These are phyloP conservation scores for Boletus subcaerulescens DNA, from an alignment of 768 basidiomycete genomes.

Conservation along the genomic window DNA sequence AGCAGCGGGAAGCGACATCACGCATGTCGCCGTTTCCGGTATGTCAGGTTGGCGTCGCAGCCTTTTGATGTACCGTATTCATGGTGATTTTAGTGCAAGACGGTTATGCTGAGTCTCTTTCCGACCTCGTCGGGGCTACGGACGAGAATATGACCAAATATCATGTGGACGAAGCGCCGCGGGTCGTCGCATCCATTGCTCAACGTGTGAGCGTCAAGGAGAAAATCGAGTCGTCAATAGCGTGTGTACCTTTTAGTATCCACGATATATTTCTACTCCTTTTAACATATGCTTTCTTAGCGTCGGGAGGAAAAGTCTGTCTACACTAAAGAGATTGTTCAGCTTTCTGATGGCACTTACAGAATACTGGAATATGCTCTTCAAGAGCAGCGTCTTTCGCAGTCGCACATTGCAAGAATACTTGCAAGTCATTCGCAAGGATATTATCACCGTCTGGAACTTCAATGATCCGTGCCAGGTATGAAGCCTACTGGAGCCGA, in stretches of 20 bases:
- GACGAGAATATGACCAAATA: slow-evolving; percentile 2
- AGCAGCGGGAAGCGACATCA: not conserved
- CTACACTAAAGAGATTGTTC: too few species aligned
- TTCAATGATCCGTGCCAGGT: slow-evolving; percentile 12
- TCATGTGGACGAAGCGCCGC: slow-evolving; percentile 7
- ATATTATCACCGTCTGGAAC: slow-evolving; percentile 11
- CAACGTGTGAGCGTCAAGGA: slow-evolving; percentile 14
- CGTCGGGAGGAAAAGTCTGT: slow-evolving; percentile 13
- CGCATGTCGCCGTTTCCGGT: slow-evolving; percentile 7
- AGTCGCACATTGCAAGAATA: slow-evolving; percentile 5
- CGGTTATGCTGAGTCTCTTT: slow-evolving; percentile 1
- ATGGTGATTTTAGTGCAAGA: slow-evolving; percentile 1
- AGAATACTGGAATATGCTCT: slow-evolving; percentile 14
- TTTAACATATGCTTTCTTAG: not conserved
- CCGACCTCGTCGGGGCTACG: not conserved
- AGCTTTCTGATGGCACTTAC: not conserved
- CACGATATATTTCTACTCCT: not conserved
- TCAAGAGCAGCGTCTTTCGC: slow-evolving; percentile 3
- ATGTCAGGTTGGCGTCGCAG: not conserved
- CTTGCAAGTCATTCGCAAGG: slow-evolving; percentile 6
- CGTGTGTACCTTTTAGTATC: not conserved
- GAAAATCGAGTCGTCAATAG: slow-evolving; percentile 11
- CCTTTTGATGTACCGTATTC: not conserved
- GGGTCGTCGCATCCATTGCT: slow-evolving; percentile 10
- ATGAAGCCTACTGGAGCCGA: not conserved